These are phyloP conservation scores for Fomitopsis palustris DNA, from an alignment of 1,284 basidiomycete species.

Conservation along the genomic window DNA sequence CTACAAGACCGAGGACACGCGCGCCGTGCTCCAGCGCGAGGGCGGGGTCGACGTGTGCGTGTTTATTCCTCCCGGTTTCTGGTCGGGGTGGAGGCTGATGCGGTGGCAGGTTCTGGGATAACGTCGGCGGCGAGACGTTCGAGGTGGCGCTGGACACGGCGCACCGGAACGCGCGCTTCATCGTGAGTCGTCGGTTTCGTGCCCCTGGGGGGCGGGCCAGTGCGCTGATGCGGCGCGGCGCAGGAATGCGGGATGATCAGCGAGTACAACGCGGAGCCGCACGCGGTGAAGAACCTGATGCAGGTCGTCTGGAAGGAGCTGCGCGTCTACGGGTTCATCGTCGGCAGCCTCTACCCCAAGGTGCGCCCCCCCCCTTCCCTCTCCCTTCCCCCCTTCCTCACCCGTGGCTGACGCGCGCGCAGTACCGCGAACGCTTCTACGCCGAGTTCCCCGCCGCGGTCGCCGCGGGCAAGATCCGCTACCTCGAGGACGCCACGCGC, in stretches of 20 bases:
- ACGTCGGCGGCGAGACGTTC: slow-evolving; percentile 68
- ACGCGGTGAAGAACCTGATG: slow-evolving; percentile 28
- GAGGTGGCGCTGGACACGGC: slow-evolving; percentile 54
- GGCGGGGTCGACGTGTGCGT: slow-evolving; percentile 52
- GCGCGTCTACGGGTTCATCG: slow-evolving; percentile 59
- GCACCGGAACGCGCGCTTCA: slow-evolving; percentile 48
- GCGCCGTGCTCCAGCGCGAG: slow-evolving; percentile 51
- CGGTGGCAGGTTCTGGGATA: slow-evolving; percentile 47
- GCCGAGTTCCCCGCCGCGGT: slow-evolving; percentile 47
- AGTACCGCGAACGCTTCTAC: slow-evolving; percentile 45
- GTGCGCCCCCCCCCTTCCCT: background rate
- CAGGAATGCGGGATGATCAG: slow-evolving; percentile 29
- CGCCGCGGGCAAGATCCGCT: slow-evolving; percentile 56
- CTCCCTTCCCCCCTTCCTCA: background rate
- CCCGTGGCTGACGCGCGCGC: no score
- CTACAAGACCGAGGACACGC: slow-evolving; percentile 59
- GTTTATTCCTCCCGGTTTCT: background rate
- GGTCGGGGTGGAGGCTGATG: no score
- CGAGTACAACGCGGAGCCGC: slow-evolving; percentile 24
- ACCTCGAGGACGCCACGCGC: slow-evolving; percentile 48
- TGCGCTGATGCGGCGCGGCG: background rate
- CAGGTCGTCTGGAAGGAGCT: slow-evolving; percentile 48
- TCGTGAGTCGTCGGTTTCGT: slow-evolving; percentile 40
- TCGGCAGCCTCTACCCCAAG: slow-evolving; percentile 33
- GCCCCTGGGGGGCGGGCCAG: background rate